Percentiles rank a stretch among this genome's conserved stretches.
These are phyloP conservation scores for Mollisiaceae sp. DNA, from an alignment of 2,329 filamentous ascomycete species.

Conservation along the genomic window DNA sequence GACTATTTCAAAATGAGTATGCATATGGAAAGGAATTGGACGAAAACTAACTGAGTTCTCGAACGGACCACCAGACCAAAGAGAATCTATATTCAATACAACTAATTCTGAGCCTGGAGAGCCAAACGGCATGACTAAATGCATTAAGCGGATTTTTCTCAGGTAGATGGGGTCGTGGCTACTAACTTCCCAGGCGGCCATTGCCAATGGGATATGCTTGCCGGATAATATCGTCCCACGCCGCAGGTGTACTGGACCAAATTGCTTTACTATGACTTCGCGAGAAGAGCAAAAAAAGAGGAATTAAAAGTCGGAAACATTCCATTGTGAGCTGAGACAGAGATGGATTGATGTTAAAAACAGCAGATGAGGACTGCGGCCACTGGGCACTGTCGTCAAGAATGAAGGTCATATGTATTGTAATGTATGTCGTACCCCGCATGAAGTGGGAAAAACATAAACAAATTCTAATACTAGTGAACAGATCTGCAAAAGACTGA, in stretches of 20 bases:
- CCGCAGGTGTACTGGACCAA: constrained; percentile 30
- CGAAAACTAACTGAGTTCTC: constrained; percentile 44
- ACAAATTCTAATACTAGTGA: background rate
- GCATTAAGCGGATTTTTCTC: background rate
- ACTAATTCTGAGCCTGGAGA: constrained; percentile 49
- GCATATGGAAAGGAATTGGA: background rate
- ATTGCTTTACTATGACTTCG: constrained; percentile 1
- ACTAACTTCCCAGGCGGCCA: constrained; percentile 50
- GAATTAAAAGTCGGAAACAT: background rate
- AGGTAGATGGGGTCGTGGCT: background rate
- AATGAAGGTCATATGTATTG: background rate
- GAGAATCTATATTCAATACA: constrained; percentile 53
- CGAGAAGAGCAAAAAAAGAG: background rate
- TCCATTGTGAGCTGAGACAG: background rate
- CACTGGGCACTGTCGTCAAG: background rate
- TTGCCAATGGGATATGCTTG: constrained; percentile 54
- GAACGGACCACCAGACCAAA: constrained; percentile 58
- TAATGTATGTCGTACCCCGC: background rate
- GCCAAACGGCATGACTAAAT: constrained; percentile 50
- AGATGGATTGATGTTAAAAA: background rate
- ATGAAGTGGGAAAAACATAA: background rate
- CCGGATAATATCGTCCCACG: constrained; percentile 40
- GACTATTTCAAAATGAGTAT: constrained; percentile 36
- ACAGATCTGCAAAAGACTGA: too few species aligned
- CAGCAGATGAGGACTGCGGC: background rate